Evolutionary conservation across 139 green algal species (phyloP).

Genomic region (Axilococcus clingmanii): DNA sequence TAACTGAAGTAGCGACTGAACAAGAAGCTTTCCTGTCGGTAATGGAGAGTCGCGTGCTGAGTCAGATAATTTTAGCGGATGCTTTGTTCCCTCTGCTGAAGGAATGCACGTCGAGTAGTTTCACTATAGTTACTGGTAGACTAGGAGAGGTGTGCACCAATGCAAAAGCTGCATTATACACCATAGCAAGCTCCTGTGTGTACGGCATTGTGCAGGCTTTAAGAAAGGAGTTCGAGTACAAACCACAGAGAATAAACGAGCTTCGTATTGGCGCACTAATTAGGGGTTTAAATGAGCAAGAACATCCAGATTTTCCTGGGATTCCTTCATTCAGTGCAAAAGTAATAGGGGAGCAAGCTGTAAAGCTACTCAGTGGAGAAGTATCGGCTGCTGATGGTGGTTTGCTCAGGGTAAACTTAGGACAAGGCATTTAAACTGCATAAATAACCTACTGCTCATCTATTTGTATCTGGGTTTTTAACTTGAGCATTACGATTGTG

Average conservation of each 20-base stretch:
- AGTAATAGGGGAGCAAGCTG: background rate
- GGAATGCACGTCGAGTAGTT: background rate
- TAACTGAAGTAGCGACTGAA: slow-evolving; percentile 7
- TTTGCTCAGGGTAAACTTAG: background rate
- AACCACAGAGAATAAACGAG: slow-evolving; percentile 19
- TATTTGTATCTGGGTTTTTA: slow-evolving; percentile 41
- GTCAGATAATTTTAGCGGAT: background rate
- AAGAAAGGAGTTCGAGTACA: slow-evolving; percentile 4
- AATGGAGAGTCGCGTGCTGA: background rate
- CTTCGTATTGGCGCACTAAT: slow-evolving; percentile 15
- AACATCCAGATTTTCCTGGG: too few species aligned
- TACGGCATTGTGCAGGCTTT: slow-evolving; percentile 14
- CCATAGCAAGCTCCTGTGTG: slow-evolving; percentile 12
- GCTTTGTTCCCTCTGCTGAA: background rate
- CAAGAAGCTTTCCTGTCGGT: background rate
- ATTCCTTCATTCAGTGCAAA: too few species aligned
- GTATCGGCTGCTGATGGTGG: background rate
- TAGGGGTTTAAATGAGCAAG: too few species aligned
- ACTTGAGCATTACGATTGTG: slow-evolving; percentile 12
- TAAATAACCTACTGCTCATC: slow-evolving; percentile 11
- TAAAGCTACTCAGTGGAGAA: background rate
- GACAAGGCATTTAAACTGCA: background rate
- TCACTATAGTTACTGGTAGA: slow-evolving; percentile 7
- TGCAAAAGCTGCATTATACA: slow-evolving; percentile 5
- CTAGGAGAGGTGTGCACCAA: slow-evolving; percentile 19